Percentiles rank a stretch among this genome's conserved stretches.
Evolutionary conservation across 139 green algal species (phyloP).

Genomic region (Haematococcus lacustris): DNA sequence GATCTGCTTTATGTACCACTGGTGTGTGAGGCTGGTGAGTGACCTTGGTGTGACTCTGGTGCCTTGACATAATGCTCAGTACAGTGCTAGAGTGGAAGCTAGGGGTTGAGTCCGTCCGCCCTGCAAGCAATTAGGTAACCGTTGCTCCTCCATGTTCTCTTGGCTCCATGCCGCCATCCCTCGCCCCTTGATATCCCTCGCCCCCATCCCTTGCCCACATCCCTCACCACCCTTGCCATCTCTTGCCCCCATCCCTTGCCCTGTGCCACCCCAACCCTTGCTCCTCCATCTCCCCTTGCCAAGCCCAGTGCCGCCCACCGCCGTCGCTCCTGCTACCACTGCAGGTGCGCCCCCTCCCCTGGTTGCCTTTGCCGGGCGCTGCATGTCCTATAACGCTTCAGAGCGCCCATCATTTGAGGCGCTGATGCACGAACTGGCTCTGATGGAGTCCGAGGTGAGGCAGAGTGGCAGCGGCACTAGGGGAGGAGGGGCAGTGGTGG

Average conservation of each 20-base stretch:
- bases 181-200: too few relatives aligned
- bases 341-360: background rate
- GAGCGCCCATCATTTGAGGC: background rate
- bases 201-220: too few relatives aligned
- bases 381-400: background rate
- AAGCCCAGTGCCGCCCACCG: background rate
- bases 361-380: background rate
- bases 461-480: too few relatives aligned
- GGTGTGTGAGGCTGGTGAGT: too few relatives aligned
- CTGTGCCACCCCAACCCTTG: background rate
- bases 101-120: background rate
- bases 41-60: too few relatives aligned
- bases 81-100: background rate
- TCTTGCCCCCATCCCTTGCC: too few relatives aligned
- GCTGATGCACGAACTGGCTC: conserved; percentile 1
- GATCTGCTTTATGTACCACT: background rate
- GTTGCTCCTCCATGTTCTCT: too few relatives aligned
- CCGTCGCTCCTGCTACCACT: background rate
- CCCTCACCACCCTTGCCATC: too few relatives aligned
- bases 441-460: conserved; percentile 2
- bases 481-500: too few relatives aligned
- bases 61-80: background rate
- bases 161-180: too few relatives aligned
- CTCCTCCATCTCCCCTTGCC: background rate
- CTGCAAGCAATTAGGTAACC: background rate